Evolutionary conservation across 805 yeast species (phyloP).

Genomic region (Clavispora phyllophila): DNA sequence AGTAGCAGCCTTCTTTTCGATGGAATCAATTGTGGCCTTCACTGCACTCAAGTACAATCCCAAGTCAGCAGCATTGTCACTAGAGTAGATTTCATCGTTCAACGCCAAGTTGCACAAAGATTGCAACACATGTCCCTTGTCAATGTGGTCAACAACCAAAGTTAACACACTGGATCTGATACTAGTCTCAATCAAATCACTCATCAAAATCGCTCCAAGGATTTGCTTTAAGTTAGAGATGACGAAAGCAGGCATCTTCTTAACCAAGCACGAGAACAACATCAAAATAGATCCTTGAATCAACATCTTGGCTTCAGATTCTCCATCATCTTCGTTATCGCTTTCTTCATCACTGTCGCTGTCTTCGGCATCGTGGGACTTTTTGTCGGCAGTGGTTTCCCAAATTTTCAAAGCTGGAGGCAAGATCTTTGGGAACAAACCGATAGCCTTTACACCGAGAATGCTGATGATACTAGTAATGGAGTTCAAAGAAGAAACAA

Average conservation of each 20-base stretch:
- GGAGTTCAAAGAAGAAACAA: constrained; percentile 69
- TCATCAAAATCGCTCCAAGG: constrained; percentile 51
- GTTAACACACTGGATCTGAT: constrained; percentile 61
- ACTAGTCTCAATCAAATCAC: constrained; percentile 53
- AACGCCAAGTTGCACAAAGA: constrained; percentile 64
- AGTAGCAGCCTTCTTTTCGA: constrained; percentile 75
- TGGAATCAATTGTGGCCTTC: constrained; percentile 57
- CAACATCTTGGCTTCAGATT: constrained; percentile 26
- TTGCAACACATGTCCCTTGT: constrained; percentile 55
- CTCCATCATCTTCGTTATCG: constrained; percentile 17
- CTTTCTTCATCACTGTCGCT: not conserved
- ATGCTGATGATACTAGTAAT: constrained; percentile 65
- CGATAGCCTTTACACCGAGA: constrained; percentile 82
- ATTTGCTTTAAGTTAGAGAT: constrained; percentile 62
- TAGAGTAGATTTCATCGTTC: constrained; percentile 26
- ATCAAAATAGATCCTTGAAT: constrained; percentile 70
- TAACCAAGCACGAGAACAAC: constrained; percentile 67
- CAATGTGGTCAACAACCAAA: constrained; percentile 61
- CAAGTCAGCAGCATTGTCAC: constrained; percentile 37
- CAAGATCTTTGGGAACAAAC: constrained; percentile 78
- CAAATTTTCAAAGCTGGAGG: constrained; percentile 67
- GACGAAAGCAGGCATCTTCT: constrained; percentile 82
- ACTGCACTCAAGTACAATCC: constrained; percentile 68
- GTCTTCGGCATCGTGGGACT: not conserved
- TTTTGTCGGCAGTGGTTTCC: constrained; percentile 25